Evolutionary conservation across 768 basidiomycete species (phyloP), one percentile per base, ranked within the genome.

Genomic region (Mycena albidolilacea): DNA sequence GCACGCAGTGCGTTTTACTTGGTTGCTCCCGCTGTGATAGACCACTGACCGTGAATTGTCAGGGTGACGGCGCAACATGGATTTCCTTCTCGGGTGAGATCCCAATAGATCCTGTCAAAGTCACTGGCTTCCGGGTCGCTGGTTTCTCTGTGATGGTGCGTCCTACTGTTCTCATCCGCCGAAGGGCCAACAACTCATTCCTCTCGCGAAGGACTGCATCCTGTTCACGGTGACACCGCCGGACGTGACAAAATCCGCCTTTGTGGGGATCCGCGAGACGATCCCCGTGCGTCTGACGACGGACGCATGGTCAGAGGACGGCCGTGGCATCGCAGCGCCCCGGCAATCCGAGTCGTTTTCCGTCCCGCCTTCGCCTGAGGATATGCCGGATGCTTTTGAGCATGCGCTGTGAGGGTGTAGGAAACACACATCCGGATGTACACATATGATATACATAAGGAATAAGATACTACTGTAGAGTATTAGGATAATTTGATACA

Each of bases 61-160:
- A 93, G 91, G 90, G 86, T n/a, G 89, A 90, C 76, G 92, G 91
- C 1, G 79, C 87, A n/a, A 87, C 86, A 21, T 92, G 89, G 88
- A 84, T 87, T 12, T 85, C 89, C 1, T 94, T 90, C 75, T 85
- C 83, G 21, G 93, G 93, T 10, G 89, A 93, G 69, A 89, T 94
- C 21, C 79, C 75, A n/a, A 85, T 92, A 37, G 80, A 85, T 5
- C 78, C 82, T 9, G 81, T 91, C 64, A 88, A 85, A 64, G 83
- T 91, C 14, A 82, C 87, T n/a, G 91, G 90, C 0, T 94, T 95
- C 80, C 89, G 80, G 77, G 90, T 91, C 5, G 87, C 88, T 23
- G 93, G 92, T 10, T 83, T 95, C 41, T 86, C 83, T 10, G 88
- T 93, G 54, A 89, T 89, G 85, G 93, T 92, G 78, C 48, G 84